Base-by-base conservation (phyloP, 208 protist species). In the Leishmania turanica region DNA sequence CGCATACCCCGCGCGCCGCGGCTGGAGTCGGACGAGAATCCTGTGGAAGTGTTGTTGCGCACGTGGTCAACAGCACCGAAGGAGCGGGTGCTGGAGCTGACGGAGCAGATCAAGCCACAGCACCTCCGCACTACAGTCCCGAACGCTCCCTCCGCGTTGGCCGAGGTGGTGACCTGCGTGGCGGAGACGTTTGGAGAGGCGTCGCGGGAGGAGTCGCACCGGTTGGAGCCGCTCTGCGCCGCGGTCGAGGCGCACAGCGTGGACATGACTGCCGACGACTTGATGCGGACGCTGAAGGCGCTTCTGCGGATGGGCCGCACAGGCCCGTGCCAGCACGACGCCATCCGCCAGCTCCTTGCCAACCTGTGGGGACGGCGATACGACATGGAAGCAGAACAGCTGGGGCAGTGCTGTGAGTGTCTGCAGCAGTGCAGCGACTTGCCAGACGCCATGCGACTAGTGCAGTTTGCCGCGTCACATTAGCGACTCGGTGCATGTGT, bases 41-140 rank as follows among this genome's bases (percentile, higher is more conserved):
- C 95, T 5, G 91, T 95, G 13, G 92, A 98, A n/a, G 82, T 90
- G 34, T 77, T 98, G 8, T 88, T 98, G 54, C 78, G 81, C 37
- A 94, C 93, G 56, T 98, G 95, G 93, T 81, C 86, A 0, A 89
- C 84, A 3, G 88, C 81, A 47, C 88, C 93, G 27, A 92, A 92
- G 78, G 95, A 98, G 66, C 89, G 86, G 42, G 87, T 96, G 60
- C 73, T 98, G n/a, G 81, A 94, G 68, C 82, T 96, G 68, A 92
- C 93, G 34, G 92, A 96, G 84, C 88, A 91, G 76, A 92, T 98
- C 78, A 83, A 90, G 17, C 85, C 88, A 2, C 69, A 82, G 62
- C 91, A 96, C 75, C 87, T 98, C n/a, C 87, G 84, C 34, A 80
- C 62, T 37, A 70, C 62, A 45, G 58, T 40, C 21, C 54, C 58